Evolutionary conservation across 768 basidiomycete species (phyloP).

Genomic region (Sarcomyxa edulis): DNA sequence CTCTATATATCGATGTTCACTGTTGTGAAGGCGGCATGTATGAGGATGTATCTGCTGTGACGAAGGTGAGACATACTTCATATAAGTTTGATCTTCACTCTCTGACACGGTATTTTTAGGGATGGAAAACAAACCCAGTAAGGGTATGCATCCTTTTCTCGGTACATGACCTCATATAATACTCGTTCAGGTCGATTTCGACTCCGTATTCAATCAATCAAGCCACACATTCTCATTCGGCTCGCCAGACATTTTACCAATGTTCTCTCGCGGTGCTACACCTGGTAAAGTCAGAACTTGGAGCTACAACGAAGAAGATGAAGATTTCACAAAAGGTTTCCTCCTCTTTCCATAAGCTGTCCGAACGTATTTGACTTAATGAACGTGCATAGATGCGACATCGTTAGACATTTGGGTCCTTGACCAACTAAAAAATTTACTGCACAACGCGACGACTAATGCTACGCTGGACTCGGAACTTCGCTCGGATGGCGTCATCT

Average conservation of each 20-base stretch:
- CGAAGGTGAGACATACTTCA: constrained; percentile 47
- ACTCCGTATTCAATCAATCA: constrained; percentile 85
- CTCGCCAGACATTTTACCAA: constrained; percentile 84
- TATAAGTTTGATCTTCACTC: constrained; percentile 1
- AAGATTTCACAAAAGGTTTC: constrained; percentile 83
- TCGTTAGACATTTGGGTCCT: constrained; percentile 76
- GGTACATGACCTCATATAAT: constrained; percentile 12
- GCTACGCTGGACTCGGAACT: constrained; percentile 43
- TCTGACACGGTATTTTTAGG: constrained; percentile 33
- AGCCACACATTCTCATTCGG: constrained; percentile 77
- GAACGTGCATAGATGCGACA: constrained; percentile 54
- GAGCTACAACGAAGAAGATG: constrained; percentile 71
- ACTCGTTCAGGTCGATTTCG: constrained; percentile 60
- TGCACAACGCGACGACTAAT: constrained; percentile 60
- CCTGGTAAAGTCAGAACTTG: constrained; percentile 68
- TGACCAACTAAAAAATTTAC: constrained; percentile 55
- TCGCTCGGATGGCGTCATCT: constrained; percentile 55
- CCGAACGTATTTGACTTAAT: neutral
- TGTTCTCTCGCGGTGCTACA: constrained; percentile 75
- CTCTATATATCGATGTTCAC: neutral
- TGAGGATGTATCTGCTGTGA: constrained; percentile 85
- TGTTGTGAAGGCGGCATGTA: constrained; percentile 68
- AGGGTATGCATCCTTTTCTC: constrained; percentile 9
- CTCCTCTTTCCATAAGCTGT: neutral
- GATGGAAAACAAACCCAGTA: constrained; percentile 85